Conservation (phyloP, 2,329 filamentous ascomycete genomes). For the Nothopassalora personata region DNA sequence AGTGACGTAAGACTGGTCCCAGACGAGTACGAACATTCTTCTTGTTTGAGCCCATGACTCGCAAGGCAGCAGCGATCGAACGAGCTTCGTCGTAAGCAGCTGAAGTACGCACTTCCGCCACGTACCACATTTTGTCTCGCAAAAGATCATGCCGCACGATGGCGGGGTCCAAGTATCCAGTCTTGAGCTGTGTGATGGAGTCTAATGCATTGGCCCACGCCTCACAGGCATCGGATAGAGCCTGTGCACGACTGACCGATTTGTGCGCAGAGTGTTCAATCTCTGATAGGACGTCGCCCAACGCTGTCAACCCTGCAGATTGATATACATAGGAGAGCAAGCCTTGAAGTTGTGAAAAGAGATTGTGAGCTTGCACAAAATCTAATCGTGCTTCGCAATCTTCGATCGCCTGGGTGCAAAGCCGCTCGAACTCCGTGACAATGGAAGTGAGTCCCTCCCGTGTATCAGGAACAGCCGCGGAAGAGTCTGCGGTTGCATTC, state of each 20-base stretch:
- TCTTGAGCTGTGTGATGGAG: conserved; percentile 6
- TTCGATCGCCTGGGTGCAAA: conserved; percentile 70
- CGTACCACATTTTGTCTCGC: conserved; percentile 98
- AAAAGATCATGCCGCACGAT: conserved; percentile 12
- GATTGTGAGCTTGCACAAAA: conserved; percentile 77
- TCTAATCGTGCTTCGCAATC: conserved; percentile 75
- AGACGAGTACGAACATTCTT: conserved; percentile 38
- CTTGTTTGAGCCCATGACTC: conserved; percentile 70
- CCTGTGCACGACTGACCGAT: conserved; percentile 6
- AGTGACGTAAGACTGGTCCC: conserved; percentile 36
- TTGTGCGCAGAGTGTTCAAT: conserved; percentile 8
- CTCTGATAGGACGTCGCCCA: conserved; percentile 9
- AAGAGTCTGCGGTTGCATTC: not conserved
- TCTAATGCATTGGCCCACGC: conserved; percentile 10
- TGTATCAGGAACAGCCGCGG: not conserved
- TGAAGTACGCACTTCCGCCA: conserved; percentile 87
- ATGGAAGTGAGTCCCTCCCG: not conserved
- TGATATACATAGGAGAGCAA: conserved; percentile 8
- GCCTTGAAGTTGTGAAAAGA: conserved; percentile 18
- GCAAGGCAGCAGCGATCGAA: conserved; percentile 79
- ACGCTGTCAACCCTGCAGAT: not conserved
- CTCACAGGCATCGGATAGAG: conserved; percentile 9
- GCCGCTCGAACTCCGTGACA: conserved; percentile 3
- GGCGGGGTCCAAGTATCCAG: conserved; percentile 6
- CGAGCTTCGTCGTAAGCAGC: conserved; percentile 80